Percentiles rank a stretch among this genome's conserved stretches.
Evolutionary conservation across 2,329 filamentous ascomycete species (phyloP).

Genomic region (Phoma sp.): DNA sequence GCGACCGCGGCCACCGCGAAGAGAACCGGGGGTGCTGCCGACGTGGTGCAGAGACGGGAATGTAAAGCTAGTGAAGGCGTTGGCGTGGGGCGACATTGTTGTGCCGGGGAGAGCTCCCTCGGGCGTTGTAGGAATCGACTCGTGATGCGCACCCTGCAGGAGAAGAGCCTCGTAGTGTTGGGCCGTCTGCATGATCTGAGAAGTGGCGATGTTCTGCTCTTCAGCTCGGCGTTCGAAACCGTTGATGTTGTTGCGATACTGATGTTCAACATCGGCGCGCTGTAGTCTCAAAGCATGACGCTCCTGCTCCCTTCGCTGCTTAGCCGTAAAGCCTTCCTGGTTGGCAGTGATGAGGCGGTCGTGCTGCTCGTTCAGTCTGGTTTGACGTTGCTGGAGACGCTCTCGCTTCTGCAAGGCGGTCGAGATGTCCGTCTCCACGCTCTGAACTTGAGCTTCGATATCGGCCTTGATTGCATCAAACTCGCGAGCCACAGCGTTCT

Average conservation of each 20-base stretch:
- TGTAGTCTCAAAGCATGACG: constrained; percentile 46
- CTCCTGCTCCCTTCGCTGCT: constrained; percentile 55
- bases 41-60: constrained; percentile 44
- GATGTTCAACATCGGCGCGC: constrained; percentile 44
- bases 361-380: constrained; percentile 75
- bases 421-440: constrained; percentile 68
- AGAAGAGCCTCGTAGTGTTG: constrained; percentile 50
- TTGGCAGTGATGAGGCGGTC: constrained; percentile 74
- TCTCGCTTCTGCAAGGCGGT: constrained; percentile 72
- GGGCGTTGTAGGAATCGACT: constrained; percentile 60
- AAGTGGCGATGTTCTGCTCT: constrained; percentile 45
- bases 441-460: constrained; percentile 68
- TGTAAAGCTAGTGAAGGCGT: constrained; percentile 46
- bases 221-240: constrained; percentile 48
- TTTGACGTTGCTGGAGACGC: constrained; percentile 73
- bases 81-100: constrained; percentile 45
- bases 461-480: constrained; percentile 68
- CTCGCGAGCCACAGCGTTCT: constrained; percentile 59
- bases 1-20: constrained; percentile 52
- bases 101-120: constrained; percentile 65
- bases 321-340: constrained; percentile 68
- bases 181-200: constrained; percentile 45
- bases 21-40: constrained; percentile 43
- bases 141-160: constrained; percentile 48
- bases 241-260: constrained; percentile 49